Conservation (phyloP, 2,329 filamentous ascomycete species). For the Beauveria asiatica region DNA sequence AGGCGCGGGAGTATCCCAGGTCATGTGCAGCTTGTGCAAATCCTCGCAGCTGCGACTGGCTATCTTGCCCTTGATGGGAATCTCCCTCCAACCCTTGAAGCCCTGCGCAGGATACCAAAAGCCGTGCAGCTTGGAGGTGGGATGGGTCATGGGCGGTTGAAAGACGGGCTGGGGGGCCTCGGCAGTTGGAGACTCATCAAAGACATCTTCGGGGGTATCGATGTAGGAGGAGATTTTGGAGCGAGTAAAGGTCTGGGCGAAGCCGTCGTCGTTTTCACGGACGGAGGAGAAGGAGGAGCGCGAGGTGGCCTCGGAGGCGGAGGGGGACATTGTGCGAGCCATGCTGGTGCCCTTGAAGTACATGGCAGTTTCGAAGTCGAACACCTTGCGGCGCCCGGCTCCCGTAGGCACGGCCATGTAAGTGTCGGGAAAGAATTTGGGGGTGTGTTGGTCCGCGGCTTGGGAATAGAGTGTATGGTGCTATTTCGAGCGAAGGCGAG, state of each 20-base stretch:
- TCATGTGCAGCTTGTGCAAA: constrained; percentile 45
- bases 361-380: constrained; percentile 28
- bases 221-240: constrained; percentile 55
- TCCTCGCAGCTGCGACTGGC: constrained; percentile 55
- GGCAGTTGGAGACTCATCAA: constrained; percentile 37
- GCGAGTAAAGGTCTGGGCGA: constrained; percentile 55
- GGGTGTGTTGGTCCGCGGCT: constrained; percentile 2
- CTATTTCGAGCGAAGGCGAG: background rate
- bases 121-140: constrained; percentile 47
- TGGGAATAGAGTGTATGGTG: background rate
- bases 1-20: constrained; percentile 39
- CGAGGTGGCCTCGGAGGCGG: constrained; percentile 28
- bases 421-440: constrained; percentile 13
- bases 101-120: constrained; percentile 50
- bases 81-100: constrained; percentile 56
- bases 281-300: constrained; percentile 56
- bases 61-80: constrained; percentile 48
- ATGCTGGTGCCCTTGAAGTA: constrained; percentile 27
- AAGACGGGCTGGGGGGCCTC: constrained; percentile 37
- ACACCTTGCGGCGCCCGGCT: constrained; percentile 22
- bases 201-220: constrained; percentile 40
- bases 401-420: constrained; percentile 23
- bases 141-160: constrained; percentile 44
- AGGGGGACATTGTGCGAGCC: constrained; percentile 28
- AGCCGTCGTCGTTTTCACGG: constrained; percentile 48